Evolutionary conservation across 441 rosid genomes (phyloP).

Genomic region (Erysimum cheiri): DNA sequence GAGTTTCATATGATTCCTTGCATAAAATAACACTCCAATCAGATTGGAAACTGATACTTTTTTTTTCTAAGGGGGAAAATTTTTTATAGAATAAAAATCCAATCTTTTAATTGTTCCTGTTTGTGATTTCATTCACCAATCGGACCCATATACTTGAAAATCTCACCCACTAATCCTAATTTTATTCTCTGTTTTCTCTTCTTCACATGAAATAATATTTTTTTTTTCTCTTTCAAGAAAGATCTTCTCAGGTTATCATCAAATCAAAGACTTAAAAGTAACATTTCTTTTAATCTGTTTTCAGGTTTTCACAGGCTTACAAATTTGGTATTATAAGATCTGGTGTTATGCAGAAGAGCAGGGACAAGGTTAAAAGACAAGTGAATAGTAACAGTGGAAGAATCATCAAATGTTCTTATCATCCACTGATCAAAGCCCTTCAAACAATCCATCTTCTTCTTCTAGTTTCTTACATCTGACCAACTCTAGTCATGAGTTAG

Average conservation of each 20-base stretch:
- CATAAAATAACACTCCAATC: slow-evolving; percentile 72
- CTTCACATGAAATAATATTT: slow-evolving; percentile 83
- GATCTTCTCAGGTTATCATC: slow-evolving; percentile 9
- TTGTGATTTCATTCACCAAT: slow-evolving; percentile 56
- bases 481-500: slow-evolving; percentile 53
- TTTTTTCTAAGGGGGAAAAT: background rate
- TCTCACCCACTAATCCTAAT: slow-evolving; percentile 46
- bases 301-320: slow-evolving; percentile 27
- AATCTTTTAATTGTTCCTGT: slow-evolving; percentile 31
- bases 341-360: slow-evolving; percentile 71
- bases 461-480: slow-evolving; percentile 55
- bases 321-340: slow-evolving; percentile 27
- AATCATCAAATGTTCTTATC: slow-evolving; percentile 68
- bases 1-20: slow-evolving; percentile 39
- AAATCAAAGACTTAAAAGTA: slow-evolving; percentile 1
- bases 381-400: slow-evolving; percentile 55
- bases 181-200: slow-evolving; percentile 42
- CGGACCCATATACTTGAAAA: slow-evolving; percentile 44
- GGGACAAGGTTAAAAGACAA: slow-evolving; percentile 34
- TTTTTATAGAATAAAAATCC: background rate
- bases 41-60: slow-evolving; percentile 33
- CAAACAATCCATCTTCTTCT: slow-evolving; percentile 74
- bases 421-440: slow-evolving; percentile 90
- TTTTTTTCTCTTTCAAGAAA: slow-evolving; percentile 8
- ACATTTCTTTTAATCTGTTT: slow-evolving; percentile 26